Evolutionary conservation across 352 stramenopile species (phyloP).

Genomic region (Pythium myriotylum): DNA sequence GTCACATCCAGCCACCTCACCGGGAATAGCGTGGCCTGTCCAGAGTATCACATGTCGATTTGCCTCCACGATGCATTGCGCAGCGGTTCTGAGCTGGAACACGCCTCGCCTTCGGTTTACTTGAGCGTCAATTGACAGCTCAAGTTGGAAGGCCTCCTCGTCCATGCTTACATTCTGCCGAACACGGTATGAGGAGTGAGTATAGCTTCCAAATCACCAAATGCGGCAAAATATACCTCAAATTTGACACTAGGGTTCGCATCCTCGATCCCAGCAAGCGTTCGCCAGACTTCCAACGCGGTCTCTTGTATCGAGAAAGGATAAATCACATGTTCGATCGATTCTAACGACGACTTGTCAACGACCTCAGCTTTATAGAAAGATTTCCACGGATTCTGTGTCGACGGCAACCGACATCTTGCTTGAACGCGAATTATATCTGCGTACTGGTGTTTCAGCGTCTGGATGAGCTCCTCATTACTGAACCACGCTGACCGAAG

Average conservation of each 20-base stretch:
- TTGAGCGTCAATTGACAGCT: conserved; percentile 1
- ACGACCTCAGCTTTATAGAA: not conserved
- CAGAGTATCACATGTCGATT: conserved; percentile 17
- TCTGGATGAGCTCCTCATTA: not conserved
- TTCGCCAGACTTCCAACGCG: conserved; percentile 1
- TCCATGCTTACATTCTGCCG: not conserved
- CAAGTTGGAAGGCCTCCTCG: conserved; percentile 1
- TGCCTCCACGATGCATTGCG: conserved; percentile 1
- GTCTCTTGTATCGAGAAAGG: conserved; percentile 2
- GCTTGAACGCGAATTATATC: not conserved
- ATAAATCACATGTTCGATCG: conserved; percentile 1
- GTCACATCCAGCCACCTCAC: not conserved
- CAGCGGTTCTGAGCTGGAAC: not conserved
- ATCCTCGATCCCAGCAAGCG: conserved; percentile 4
- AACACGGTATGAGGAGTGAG: not conserved
- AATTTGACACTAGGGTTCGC: conserved; percentile 4
- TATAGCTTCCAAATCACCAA: not conserved
- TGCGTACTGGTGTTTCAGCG: conserved; percentile 2
- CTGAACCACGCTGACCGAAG: not conserved
- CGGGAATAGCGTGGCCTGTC: conserved; percentile 2
- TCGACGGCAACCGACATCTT: not conserved
- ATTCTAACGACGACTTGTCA: not conserved
- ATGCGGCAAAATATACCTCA: not conserved
- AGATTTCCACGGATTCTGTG: conserved; percentile 3
- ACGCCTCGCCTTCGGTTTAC: not conserved